Evolutionary conservation across 345 rosid species (phyloP).

Genomic region (Eutrema japonicum): DNA sequence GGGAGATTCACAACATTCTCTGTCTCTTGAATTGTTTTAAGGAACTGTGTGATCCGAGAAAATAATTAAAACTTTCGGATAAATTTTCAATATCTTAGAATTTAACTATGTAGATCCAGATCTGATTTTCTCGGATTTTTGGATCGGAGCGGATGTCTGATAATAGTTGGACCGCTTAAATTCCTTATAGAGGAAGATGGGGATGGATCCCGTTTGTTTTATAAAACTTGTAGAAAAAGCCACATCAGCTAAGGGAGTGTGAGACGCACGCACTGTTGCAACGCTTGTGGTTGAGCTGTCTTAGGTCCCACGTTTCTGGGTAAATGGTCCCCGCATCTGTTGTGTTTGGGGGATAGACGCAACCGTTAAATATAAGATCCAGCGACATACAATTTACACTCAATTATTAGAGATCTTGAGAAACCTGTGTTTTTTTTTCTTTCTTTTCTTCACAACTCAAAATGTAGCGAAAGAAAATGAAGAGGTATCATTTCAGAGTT

Average conservation of each 20-base stretch:
- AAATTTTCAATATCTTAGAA: too few species aligned
- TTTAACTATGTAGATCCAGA: too few species aligned
- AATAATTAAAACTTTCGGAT: background rate
- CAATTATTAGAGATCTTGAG: too few species aligned
- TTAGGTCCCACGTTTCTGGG: slow-evolving; percentile 21
- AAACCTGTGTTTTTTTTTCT: too few species aligned
- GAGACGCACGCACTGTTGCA: slow-evolving; percentile 18
- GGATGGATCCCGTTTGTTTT: background rate
- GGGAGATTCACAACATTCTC: slow-evolving; percentile 62
- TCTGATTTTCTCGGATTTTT: too few species aligned
- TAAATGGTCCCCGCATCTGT: slow-evolving; percentile 34
- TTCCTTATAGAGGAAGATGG: background rate
- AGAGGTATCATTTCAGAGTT: too few species aligned
- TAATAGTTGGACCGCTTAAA: too few species aligned
- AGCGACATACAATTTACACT: background rate
- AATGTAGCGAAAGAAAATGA: too few species aligned
- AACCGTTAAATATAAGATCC: slow-evolving; percentile 10
- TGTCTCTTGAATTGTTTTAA: slow-evolving; percentile 48
- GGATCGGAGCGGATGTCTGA: too few species aligned
- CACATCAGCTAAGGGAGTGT: slow-evolving; percentile 27
- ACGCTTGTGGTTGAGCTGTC: slow-evolving; percentile 40
- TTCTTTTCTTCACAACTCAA: too few species aligned
- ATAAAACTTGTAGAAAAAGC: background rate
- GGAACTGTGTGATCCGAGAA: background rate
- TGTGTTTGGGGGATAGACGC: slow-evolving; percentile 35